Evolutionary conservation across 1,284 basidiomycete genomes (phyloP).

Genomic region (Ceratobasidium papillatum): DNA sequence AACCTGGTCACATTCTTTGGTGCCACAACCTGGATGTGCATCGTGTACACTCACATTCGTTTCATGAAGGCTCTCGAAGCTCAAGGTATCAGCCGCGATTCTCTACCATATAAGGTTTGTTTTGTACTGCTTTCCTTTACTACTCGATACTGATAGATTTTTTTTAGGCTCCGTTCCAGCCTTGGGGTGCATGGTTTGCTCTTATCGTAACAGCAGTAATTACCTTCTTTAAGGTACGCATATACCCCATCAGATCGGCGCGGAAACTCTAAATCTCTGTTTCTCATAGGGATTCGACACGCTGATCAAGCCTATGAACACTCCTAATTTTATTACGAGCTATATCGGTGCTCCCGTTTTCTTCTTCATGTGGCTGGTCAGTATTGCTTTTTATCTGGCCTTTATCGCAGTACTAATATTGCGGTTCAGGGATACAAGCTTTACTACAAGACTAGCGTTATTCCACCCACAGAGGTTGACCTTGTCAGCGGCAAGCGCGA

Average conservation of each 20-base stretch:
- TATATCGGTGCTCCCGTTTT: slow-evolving; percentile 58
- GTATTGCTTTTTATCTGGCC: neutral
- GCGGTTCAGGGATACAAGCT: slow-evolving; percentile 62
- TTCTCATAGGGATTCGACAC: slow-evolving; percentile 66
- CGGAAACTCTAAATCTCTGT: too few relatives aligned
- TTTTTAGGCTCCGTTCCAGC: slow-evolving; percentile 65
- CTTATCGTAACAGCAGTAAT: slow-evolving; percentile 66
- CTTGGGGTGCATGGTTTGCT: slow-evolving; percentile 69
- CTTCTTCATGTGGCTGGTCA: slow-evolving; percentile 61
- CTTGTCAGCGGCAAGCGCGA: slow-evolving; percentile 68
- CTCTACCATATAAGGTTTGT: slow-evolving; percentile 52
- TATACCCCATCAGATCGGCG: slow-evolving; percentile 29
- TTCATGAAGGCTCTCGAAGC: slow-evolving; percentile 76
- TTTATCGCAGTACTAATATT: neutral
- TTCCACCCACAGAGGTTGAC: slow-evolving; percentile 66
- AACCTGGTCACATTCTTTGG: slow-evolving; percentile 75
- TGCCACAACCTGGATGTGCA: slow-evolving; percentile 77
- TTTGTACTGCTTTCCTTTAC: neutral
- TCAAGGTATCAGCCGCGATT: slow-evolving; percentile 69
- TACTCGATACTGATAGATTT: slow-evolving; percentile 60
- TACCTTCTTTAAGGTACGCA: slow-evolving; percentile 65
- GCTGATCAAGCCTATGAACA: slow-evolving; percentile 60
- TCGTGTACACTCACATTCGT: slow-evolving; percentile 70
- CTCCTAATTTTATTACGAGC: slow-evolving; percentile 67
- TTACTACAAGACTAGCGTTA: slow-evolving; percentile 60